phyloP scores from a whole-genome alignment of 371 early-diverging fungal species.

The Mucor indicus region DNA sequence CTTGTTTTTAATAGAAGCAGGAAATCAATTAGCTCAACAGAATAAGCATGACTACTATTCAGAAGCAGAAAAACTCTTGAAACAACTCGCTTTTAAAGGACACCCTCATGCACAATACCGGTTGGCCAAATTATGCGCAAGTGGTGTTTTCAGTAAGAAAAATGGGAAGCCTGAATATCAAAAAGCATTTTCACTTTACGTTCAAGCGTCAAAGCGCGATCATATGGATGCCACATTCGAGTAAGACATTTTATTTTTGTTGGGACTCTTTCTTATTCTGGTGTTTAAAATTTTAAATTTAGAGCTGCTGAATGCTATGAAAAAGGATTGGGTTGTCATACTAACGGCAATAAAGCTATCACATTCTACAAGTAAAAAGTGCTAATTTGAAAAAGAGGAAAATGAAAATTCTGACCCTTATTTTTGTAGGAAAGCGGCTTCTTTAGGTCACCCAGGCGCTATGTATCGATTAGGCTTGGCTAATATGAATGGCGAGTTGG shows the following conservation, averaged over 20 bases:
- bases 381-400: neutral
- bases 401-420: no score
- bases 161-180: constrained; percentile 72
- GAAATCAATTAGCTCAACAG: constrained; percentile 21
- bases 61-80: constrained; percentile 53
- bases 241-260: constrained; percentile 20
- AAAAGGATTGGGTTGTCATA: constrained; percentile 54
- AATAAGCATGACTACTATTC: constrained; percentile 22
- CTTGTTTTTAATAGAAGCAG: constrained; percentile 62
- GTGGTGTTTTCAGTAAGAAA: constrained; percentile 40
- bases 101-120: constrained; percentile 56
- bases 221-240: constrained; percentile 91
- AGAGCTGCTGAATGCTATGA: constrained; percentile 61
- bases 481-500: constrained; percentile 64
- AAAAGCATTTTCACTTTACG: constrained; percentile 84
- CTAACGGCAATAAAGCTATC: constrained; percentile 50
- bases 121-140: constrained; percentile 57
- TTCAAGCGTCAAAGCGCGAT: constrained; percentile 87
- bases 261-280: constrained; percentile 1
- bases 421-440: constrained; percentile 55
- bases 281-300: neutral
- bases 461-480: constrained; percentile 68
- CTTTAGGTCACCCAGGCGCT: constrained; percentile 64
- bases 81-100: constrained; percentile 47
- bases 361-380: constrained; percentile 53